Evolutionary conservation across 805 yeast genomes (phyloP), one percentile per base, ranked within the genome.

Genomic region (Yarrowia sp.): DNA sequence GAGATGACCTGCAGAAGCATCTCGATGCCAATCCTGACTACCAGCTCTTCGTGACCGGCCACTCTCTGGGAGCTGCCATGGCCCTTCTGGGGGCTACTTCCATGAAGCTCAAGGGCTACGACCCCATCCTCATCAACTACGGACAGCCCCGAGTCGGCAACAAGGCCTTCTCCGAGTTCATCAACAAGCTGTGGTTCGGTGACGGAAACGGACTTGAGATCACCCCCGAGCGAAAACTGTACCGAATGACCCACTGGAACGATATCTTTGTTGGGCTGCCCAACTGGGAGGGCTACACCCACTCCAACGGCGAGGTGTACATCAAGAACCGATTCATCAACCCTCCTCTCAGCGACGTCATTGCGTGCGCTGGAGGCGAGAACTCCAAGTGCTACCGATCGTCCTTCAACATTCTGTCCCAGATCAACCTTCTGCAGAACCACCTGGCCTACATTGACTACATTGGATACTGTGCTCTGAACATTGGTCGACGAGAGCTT

Each of bases 221-320:
- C 18, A 29, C 31, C 4, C 41, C 58, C 8, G 42, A 51, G 9
- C 10, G 58, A 51, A n/a, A 7, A 25, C 42, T 51, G n/a, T 51
- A 51, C 58, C 9, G 58, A 51, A 13, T 51, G 19, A 51, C 58
- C 12, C 58, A 51, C 42, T 35, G 58, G 39, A 35, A 35, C 5
- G 58, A 51, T 32, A 21, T 51, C 16, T 33, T 51, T 51, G 42
- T 35, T 3, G 42, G 42, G 0, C 42, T 51, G n/a, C 42, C 58
- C 21, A 33, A 33, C 58, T 51, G 58, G 58, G 58, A 35, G 8
- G 58, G 42, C 1, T 51, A 51, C 24, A 32, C 41, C 10, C 58
- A 51, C 10, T 16, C 41, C 12, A 33, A 24, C 22, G 58, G 58
- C 3, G 58, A 51, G n/a, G 58, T 51, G 9, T 51, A 27, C 32